Conservation (phyloP, 805 yeast species). For the Scheffersomyces stipitis region DNA sequence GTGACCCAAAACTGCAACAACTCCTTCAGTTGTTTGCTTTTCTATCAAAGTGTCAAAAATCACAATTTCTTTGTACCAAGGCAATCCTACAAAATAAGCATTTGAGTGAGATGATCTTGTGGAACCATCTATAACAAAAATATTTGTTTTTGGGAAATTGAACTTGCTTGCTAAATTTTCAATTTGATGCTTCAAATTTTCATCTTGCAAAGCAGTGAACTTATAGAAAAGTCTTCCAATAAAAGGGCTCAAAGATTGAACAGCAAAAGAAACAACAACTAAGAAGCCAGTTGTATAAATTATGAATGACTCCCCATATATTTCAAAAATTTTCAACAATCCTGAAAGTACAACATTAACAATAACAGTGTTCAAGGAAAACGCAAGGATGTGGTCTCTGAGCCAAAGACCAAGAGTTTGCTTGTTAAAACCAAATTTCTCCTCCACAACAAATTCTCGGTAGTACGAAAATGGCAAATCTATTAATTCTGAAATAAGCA, state of each 20-base stretch:
- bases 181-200: conserved; percentile 79
- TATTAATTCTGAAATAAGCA: neutral
- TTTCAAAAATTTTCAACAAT: conserved; percentile 76
- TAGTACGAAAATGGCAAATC: neutral
- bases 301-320: conserved; percentile 78
- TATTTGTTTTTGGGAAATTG: conserved; percentile 80
- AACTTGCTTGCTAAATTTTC: conserved; percentile 74
- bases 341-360: conserved; percentile 60
- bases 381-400: too few species aligned
- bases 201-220: conserved; percentile 84
- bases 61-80: conserved; percentile 96
- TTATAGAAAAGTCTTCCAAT: conserved; percentile 93
- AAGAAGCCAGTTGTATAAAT: conserved; percentile 75
- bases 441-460: neutral
- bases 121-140: conserved; percentile 92
- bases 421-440: neutral
- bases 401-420: neutral
- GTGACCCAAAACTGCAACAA: conserved; percentile 93
- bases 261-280: conserved; percentile 66
- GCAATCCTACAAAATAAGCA: conserved; percentile 94
- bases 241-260: conserved; percentile 77
- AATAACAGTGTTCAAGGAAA: conserved; percentile 55
- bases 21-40: conserved; percentile 72
- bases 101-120: conserved; percentile 94
- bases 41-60: conserved; percentile 87